phyloP scores from a whole-genome alignment of 352 stramenopile species.

The Phytophthora syringae region DNA sequence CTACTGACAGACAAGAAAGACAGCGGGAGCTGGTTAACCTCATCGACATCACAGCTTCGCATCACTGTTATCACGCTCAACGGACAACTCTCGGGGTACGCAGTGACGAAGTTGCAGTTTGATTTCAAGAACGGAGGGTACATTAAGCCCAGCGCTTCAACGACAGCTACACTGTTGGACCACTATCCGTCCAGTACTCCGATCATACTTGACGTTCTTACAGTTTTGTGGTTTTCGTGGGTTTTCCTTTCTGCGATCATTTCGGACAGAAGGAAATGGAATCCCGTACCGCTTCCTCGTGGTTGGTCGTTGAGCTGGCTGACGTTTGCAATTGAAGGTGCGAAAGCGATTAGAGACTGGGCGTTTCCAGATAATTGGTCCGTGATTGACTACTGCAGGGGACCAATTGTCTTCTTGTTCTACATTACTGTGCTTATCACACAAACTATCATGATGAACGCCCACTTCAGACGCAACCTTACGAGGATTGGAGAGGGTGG shows the following conservation, averaged over 20 bases:
- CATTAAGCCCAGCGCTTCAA: slow-evolving; percentile 34
- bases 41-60: slow-evolving; percentile 37
- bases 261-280: slow-evolving; percentile 7
- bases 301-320: no score
- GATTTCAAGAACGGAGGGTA: slow-evolving; percentile 48
- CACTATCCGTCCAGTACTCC: slow-evolving; percentile 23
- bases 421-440: slow-evolving; percentile 55
- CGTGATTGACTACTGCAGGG: slow-evolving; percentile 33
- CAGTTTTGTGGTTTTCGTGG: slow-evolving; percentile 37
- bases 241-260: slow-evolving; percentile 25
- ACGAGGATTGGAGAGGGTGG: slow-evolving; percentile 38
- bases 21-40: slow-evolving; percentile 39
- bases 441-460: slow-evolving; percentile 40
- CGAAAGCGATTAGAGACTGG: slow-evolving; percentile 42
- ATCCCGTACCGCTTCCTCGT: no score
- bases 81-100: slow-evolving; percentile 46
- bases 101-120: slow-evolving; percentile 41
- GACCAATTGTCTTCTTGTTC: slow-evolving; percentile 40
- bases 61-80: slow-evolving; percentile 61
- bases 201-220: slow-evolving; percentile 25
- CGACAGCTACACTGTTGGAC: slow-evolving; percentile 29
- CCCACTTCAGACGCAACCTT: slow-evolving; percentile 50
- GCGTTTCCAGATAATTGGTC: slow-evolving; percentile 38
- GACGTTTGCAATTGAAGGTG: slow-evolving; percentile 26
- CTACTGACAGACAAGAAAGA: slow-evolving; percentile 34